Percentiles rank a stretch among this genome's conserved stretches.
Conservation (phyloP, 805 yeast species). For the Spathaspora gorwiae region DNA sequence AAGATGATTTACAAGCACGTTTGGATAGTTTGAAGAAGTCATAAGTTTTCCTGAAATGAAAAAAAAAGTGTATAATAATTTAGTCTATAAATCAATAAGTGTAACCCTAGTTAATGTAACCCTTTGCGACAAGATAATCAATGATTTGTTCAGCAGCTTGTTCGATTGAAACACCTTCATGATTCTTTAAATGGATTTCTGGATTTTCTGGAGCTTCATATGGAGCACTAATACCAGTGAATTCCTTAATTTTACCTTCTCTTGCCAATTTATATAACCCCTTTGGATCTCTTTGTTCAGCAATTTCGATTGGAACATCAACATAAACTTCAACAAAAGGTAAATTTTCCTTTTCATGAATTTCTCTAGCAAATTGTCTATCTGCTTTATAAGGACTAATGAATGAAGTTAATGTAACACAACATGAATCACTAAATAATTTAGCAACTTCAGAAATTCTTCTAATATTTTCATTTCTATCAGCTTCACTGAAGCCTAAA, state of each 20-base stretch:
- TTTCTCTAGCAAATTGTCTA: conserved; percentile 78
- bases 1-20: conserved; percentile 86
- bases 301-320: conserved; percentile 90
- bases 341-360: conserved; percentile 69
- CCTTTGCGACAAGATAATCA: conserved; percentile 57
- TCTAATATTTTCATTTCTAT: conserved; percentile 91
- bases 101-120: conserved; percentile 24
- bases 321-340: conserved; percentile 89
- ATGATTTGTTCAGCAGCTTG: conserved; percentile 72
- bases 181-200: conserved; percentile 77
- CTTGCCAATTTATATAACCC: conserved; percentile 96
- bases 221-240: conserved; percentile 94
- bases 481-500: conserved; percentile 86
- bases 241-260: conserved; percentile 88
- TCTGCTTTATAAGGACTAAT: conserved; percentile 88
- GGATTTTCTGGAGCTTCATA: conserved; percentile 88
- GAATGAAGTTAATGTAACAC: conserved; percentile 84
- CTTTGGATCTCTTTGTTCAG: conserved; percentile 96
- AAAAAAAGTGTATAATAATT: neutral
- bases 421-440: conserved; percentile 88
- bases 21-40: conserved; percentile 72
- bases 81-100: neutral
- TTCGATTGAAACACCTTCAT: conserved; percentile 61
- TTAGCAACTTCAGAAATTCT: conserved; percentile 93
- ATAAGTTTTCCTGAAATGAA: neutral